Evolutionary conservation across 2,329 filamentous ascomycete genomes (phyloP), one percentile per base, ranked within the genome.

Genomic region (Penicillium vulpinum): DNA sequence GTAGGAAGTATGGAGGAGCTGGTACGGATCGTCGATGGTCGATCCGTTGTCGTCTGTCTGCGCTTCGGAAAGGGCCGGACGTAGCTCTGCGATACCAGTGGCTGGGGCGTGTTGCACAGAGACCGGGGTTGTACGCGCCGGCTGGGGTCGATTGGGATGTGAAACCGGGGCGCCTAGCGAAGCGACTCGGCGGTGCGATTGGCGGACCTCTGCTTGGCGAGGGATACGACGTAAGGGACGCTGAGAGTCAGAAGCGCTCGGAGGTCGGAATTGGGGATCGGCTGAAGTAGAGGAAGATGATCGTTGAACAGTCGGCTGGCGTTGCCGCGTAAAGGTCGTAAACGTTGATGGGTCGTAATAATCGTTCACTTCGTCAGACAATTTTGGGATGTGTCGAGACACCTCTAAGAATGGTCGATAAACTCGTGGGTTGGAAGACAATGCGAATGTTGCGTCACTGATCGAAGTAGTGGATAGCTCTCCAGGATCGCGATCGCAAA

Each of bases 351-450:
- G 75, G 71, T 82, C 79, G 81, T 83, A 69, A 78, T 77, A 63
- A 64, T 83, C 80, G 81, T 83, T 70, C 73, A 75, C 72, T 73
- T 83, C 80, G 80, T 84, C 73, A 83, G 76, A 73, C 52, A 70
- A 68, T 72, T 67, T 64, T 61, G 62, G 68, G 63, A 64, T 66
- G 68, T 67, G 68, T 67, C 67, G 72, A 75, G 78, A 78, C 80
- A 82, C 77, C 66, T 69, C 69, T 70, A 67, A 61, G 50, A 67
- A 56, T 62, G 62, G 61, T 57, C 58, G 59, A 62, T 61, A 52
- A 62, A 57, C 57, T 28, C 66, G 62, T 36, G 58, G 52, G 65
- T 67, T 63, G 54, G 67, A 68, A 58, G 71, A 74, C 74, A 78
- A 72, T 67, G 66, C 64, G 70, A 72, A 51, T 35, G 52, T 51